phyloP scores from a whole-genome alignment of 306 rosid species.

The Phaseolus lunatus region DNA sequence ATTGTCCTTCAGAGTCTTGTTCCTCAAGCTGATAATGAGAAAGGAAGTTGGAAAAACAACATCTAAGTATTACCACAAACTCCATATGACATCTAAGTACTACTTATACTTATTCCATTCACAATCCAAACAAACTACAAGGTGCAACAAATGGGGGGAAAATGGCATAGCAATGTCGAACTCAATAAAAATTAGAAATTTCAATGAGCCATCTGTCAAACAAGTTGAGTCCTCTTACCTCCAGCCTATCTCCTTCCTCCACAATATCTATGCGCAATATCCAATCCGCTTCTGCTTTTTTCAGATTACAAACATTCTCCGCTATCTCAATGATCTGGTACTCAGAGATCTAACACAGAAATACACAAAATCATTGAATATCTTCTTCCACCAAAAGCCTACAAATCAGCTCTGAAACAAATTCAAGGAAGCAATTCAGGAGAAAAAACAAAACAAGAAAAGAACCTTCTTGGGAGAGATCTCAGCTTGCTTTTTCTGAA shows the following conservation, averaged over 20 bases:
- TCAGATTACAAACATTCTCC: slow-evolving; percentile 93
- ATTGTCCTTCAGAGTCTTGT: slow-evolving; percentile 95
- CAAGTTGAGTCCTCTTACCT: slow-evolving; percentile 57
- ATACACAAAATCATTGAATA: slow-evolving; percentile 41
- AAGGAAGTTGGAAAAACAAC: slow-evolving; percentile 13
- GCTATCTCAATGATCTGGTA: slow-evolving; percentile 87
- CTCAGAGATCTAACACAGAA: slow-evolving; percentile 75
- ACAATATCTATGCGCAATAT: slow-evolving; percentile 83
- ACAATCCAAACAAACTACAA: slow-evolving; percentile 7
- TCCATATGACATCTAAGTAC: slow-evolving; percentile 16
- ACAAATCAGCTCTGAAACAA: slow-evolving; percentile 34
- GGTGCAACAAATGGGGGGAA: slow-evolving; percentile 1
- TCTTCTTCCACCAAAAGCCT: background rate
- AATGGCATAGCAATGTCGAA: slow-evolving; percentile 2
- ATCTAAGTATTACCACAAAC: slow-evolving; percentile 19
- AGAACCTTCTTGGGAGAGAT: slow-evolving; percentile 85
- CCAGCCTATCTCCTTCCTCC: slow-evolving; percentile 75
- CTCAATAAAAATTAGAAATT: background rate
- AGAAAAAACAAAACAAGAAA: slow-evolving; percentile 38
- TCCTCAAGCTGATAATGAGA: slow-evolving; percentile 72
- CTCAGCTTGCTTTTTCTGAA: slow-evolving; percentile 75
- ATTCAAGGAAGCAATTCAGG: slow-evolving; percentile 6
- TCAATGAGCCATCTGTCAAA: background rate
- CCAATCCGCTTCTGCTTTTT: slow-evolving; percentile 96
- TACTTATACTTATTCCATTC: background rate